Percentiles rank a stretch among this genome's conserved stretches.
These are phyloP conservation scores for Phytophthora quininea DNA, from an alignment of 352 stramenopile genomes.

Conservation along the genomic window DNA sequence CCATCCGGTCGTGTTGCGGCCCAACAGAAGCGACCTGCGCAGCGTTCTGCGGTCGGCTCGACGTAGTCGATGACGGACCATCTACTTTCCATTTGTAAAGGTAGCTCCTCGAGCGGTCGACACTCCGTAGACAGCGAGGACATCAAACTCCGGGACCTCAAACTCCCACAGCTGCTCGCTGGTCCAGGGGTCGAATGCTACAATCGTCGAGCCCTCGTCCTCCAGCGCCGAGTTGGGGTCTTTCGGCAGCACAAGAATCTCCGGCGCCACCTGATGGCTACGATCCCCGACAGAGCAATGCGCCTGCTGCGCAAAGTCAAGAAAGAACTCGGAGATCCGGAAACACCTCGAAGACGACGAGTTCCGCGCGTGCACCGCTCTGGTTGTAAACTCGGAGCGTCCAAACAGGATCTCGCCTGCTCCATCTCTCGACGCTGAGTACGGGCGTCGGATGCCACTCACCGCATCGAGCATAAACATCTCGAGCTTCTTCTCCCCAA, in stretches of 20 bases:
- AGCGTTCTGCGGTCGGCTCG: conserved; percentile 4
- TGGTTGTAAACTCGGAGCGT: conserved; percentile 75
- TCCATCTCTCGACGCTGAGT: conserved; percentile 14
- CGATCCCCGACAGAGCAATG: conserved; percentile 46
- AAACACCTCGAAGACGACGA: conserved; percentile 69
- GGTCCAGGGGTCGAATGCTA: conserved; percentile 75
- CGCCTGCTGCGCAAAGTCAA: conserved; percentile 69
- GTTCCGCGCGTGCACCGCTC: conserved; percentile 67
- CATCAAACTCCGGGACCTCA: conserved; percentile 73
- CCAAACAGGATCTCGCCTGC: conserved; percentile 67
- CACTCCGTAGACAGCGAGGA: conserved; percentile 72
- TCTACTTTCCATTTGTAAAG: conserved; percentile 82
- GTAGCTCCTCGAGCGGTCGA: conserved; percentile 53
- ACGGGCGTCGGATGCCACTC: conserved; percentile 62
- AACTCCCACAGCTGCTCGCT: conserved; percentile 76
- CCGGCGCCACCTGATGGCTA: conserved; percentile 37
- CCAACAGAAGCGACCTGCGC: conserved; percentile 4
- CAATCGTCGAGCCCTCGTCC: conserved; percentile 72
- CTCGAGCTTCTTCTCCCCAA: conserved; percentile 78
- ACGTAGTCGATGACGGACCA: conserved; percentile 58
- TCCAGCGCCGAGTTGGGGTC: conserved; percentile 51
- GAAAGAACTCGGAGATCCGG: conserved; percentile 84
- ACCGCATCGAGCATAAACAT: conserved; percentile 72
- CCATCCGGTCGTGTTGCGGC: conserved; percentile 13
- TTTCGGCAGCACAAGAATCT: conserved; percentile 68